Evolutionary conservation across 129 eudicot species (phyloP).

Genomic region (Escallonia herrerae): DNA sequence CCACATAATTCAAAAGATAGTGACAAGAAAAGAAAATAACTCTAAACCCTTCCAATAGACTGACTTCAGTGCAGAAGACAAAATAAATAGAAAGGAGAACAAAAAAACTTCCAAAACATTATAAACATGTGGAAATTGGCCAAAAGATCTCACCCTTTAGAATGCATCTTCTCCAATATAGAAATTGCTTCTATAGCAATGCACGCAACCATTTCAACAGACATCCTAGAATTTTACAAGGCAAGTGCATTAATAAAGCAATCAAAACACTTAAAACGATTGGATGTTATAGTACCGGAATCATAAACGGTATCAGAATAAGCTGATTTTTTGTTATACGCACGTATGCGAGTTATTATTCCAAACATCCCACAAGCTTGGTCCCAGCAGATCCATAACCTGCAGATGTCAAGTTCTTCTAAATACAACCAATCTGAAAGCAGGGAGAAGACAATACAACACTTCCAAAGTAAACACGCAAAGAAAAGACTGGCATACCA

Average conservation of each 20-base stretch:
- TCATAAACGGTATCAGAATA: background rate
- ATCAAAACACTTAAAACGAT: background rate
- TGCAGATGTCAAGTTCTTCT: slow-evolving; percentile 18
- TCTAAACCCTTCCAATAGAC: too few relatives aligned
- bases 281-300: background rate
- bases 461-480: background rate
- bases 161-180: slow-evolving; percentile 83
- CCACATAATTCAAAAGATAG: too few relatives aligned
- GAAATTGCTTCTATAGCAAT: slow-evolving; percentile 92
- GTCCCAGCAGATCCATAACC: slow-evolving; percentile 96
- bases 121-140: background rate
- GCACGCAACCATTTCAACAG: slow-evolving; percentile 88
- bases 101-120: background rate
- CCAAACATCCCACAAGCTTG: slow-evolving; percentile 95
- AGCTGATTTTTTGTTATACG: slow-evolving; percentile 6
- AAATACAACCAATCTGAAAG: slow-evolving; percentile 1
- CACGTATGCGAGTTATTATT: slow-evolving; percentile 68
- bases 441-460: background rate
- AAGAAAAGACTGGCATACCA: slow-evolving; percentile 35
- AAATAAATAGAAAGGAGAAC: background rate
- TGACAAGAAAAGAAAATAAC: too few relatives aligned
- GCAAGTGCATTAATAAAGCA: background rate
- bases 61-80: background rate
- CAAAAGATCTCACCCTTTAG: slow-evolving; percentile 53
- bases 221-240: slow-evolving; percentile 53